These are phyloP conservation scores for Leccinum solheimii DNA, from an alignment of 1,284 basidiomycete genomes.

Conservation along the genomic window DNA sequence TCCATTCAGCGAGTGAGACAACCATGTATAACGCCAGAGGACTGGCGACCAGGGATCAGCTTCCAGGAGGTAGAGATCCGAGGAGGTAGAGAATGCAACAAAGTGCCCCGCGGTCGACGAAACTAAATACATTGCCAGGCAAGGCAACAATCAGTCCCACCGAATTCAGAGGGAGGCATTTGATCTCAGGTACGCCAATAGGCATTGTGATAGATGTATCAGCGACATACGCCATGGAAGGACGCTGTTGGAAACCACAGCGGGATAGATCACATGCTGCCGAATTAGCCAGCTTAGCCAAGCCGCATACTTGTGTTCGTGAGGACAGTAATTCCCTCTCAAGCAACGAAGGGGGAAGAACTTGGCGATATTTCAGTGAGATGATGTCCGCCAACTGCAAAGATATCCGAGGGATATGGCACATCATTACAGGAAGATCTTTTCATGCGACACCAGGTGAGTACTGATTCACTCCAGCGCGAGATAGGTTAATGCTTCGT, in stretches of 20 bases:
- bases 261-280: conserved; percentile 17
- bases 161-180: conserved; percentile 2
- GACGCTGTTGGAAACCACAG: conserved; percentile 23
- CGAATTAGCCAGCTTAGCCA: conserved; percentile 17
- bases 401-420: no score
- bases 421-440: neutral
- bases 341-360: neutral
- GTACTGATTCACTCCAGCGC: neutral
- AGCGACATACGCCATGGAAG: conserved; percentile 14
- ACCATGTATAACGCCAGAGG: neutral
- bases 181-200: neutral
- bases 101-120: neutral
- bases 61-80: neutral
- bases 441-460: neutral
- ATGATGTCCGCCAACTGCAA: neutral
- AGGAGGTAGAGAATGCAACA: neutral
- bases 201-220: conserved; percentile 2
- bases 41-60: neutral
- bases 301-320: neutral
- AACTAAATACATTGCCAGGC: no score
- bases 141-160: no score
- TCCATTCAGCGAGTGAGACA: neutral
- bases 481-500: neutral
- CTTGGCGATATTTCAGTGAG: neutral
- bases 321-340: neutral